Percentiles rank a stretch among this genome's conserved stretches.
These are phyloP conservation scores for Aquilaria sinensis DNA, from an alignment of 345 rosid species.

Conservation along the genomic window DNA sequence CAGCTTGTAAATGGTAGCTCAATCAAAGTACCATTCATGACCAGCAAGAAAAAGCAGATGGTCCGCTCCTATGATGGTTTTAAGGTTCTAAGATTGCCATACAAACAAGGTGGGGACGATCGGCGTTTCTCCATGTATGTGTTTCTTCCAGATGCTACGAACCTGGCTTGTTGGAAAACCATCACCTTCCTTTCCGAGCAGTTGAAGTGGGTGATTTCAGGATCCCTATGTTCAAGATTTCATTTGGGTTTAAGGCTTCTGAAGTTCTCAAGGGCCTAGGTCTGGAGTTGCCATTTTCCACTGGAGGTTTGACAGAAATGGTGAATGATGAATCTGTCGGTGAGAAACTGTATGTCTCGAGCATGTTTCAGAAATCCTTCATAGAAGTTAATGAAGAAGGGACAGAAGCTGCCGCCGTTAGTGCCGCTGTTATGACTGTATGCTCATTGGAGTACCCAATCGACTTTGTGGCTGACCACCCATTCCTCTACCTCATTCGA, in stretches of 20 bases:
- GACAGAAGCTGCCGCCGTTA: conserved; percentile 26
- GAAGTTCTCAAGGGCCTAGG: conserved; percentile 16
- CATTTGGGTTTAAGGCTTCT: conserved; percentile 25
- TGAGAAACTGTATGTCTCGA: conserved; percentile 2
- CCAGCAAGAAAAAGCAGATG: conserved; percentile 3
- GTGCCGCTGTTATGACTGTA: neutral
- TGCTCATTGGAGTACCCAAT: conserved; percentile 13
- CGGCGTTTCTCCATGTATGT: conserved; percentile 21
- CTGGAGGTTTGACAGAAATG: conserved; percentile 16
- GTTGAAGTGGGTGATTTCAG: conserved; percentile 12
- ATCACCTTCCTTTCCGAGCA: neutral
- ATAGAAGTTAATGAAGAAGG: conserved; percentile 38
- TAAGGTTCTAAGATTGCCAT: conserved; percentile 23
- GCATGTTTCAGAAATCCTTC: conserved; percentile 23
- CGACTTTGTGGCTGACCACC: conserved; percentile 65
- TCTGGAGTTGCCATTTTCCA: conserved; percentile 12
- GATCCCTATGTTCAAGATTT: conserved; percentile 25
- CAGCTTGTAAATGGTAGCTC: conserved; percentile 16
- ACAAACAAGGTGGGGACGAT: conserved; percentile 15
- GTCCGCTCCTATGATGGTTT: conserved; percentile 16
- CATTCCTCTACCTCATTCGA: conserved; percentile 47
- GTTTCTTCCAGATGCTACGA: conserved; percentile 21
- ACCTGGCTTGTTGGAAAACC: conserved; percentile 8
- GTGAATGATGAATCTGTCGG: conserved; percentile 13
- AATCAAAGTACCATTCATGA: conserved; percentile 28